Percentiles rank a stretch among this genome's conserved stretches.
Conservation (phyloP, 768 basidiomycete genomes). For the Jaapia argillacea region DNA sequence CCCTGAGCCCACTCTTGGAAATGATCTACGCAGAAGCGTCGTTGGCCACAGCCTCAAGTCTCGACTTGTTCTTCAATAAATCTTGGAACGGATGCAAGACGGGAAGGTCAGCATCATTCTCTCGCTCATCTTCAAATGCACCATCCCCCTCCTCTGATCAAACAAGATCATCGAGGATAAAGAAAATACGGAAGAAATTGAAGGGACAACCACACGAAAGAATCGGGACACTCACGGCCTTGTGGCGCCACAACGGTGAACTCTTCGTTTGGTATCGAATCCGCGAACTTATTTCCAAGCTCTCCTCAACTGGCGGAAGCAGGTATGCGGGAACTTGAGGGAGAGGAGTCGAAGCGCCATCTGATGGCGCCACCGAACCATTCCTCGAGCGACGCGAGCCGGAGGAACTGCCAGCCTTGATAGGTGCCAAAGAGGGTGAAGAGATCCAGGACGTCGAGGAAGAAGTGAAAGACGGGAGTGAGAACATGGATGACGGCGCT, state of each 20-base stretch:
- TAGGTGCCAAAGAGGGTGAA: conserved; percentile 7
- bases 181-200: conserved; percentile 8
- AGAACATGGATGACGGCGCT: conserved; percentile 30
- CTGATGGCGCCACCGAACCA: conserved; percentile 10
- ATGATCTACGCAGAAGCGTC: conserved; percentile 65
- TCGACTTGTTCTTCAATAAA: conserved; percentile 75
- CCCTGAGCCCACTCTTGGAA: conserved; percentile 64
- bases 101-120: conserved; percentile 16
- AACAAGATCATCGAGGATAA: conserved; percentile 6
- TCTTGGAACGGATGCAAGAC: conserved; percentile 30
- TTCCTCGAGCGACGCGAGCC: no score
- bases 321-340: conserved; percentile 35
- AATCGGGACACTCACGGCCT: conserved; percentile 55
- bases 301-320: conserved; percentile 54
- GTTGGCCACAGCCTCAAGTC: conserved; percentile 65
- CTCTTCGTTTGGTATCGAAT: conserved; percentile 73
- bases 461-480: conserved; percentile 26
- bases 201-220: conserved; percentile 12
- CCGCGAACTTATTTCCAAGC: conserved; percentile 72
- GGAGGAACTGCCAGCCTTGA: background rate
- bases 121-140: conserved; percentile 12
- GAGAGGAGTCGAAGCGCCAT: conserved; percentile 10
- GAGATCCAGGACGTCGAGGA: conserved; percentile 24
- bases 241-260: conserved; percentile 90
- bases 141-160: conserved; percentile 8